Percentiles rank a stretch among this genome's conserved stretches.
phyloP scores from a whole-genome alignment of 2,329 filamentous ascomycete species.

The Trichoderma arundinaceum region DNA sequence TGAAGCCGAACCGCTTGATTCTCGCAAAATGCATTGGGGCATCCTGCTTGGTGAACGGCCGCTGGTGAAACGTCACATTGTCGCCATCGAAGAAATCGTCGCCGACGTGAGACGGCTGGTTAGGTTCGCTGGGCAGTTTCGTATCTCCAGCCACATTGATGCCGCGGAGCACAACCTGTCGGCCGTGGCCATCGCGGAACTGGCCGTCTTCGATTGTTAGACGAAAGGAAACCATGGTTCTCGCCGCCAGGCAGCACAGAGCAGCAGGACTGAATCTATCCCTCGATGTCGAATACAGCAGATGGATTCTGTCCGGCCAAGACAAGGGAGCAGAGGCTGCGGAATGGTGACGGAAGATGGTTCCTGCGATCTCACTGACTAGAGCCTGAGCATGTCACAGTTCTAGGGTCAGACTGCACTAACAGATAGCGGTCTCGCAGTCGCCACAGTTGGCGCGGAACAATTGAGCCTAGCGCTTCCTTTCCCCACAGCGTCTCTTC shows the following conservation, averaged over 20 bases:
- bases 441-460: conserved; percentile 12
- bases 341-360: conserved; percentile 7
- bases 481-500: conserved; percentile 20
- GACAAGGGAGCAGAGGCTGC: neutral
- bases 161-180: conserved; percentile 86
- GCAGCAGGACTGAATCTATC: neutral
- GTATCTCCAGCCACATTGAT: conserved; percentile 93
- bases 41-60: conserved; percentile 83
- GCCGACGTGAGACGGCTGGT: conserved; percentile 78
- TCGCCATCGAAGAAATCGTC: conserved; percentile 92
- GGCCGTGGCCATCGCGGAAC: conserved; percentile 81
- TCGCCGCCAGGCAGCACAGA: neutral
- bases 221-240: conserved; percentile 72
- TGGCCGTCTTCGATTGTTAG: conserved; percentile 83
- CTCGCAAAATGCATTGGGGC: conserved; percentile 86
- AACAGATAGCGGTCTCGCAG: conserved; percentile 14
- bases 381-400: conserved; percentile 17
- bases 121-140: conserved; percentile 83
- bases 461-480: neutral
- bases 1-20: conserved; percentile 89
- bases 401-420: conserved; percentile 1
- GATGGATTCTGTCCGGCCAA: neutral
- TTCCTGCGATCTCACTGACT: neutral
- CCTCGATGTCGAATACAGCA: neutral
- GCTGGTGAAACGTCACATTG: conserved; percentile 83